phyloP scores from a whole-genome alignment of 768 basidiomycete species.

The Glaciozyma antarctica region DNA sequence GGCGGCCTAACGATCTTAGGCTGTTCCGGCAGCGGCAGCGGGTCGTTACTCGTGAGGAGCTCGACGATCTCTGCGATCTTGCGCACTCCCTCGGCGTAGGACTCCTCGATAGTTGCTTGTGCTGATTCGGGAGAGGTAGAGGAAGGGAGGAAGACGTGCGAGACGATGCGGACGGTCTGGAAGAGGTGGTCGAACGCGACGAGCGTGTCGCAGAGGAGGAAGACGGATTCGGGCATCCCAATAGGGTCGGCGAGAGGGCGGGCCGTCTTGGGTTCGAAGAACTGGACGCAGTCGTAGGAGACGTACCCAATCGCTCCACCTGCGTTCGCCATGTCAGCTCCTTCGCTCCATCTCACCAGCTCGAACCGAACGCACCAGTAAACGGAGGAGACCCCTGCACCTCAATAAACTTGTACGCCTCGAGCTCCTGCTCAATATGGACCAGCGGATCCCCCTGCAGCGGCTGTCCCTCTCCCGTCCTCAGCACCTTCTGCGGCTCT shows the following conservation, averaged over 20 bases:
- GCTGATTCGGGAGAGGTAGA: conserved; percentile 48
- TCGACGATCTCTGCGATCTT: conserved; percentile 25
- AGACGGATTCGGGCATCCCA: conserved; percentile 84
- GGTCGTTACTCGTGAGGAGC: conserved; percentile 13
- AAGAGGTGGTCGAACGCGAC: conserved; percentile 95
- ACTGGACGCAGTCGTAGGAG: conserved; percentile 87
- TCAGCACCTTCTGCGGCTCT: conserved; percentile 91
- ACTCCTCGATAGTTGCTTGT: conserved; percentile 2
- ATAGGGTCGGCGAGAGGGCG: conserved; percentile 66
- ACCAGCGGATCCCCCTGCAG: conserved; percentile 76
- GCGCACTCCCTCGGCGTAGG: conserved; percentile 18
- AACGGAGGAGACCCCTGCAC: conserved; percentile 78
- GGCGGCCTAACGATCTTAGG: conserved; percentile 39
- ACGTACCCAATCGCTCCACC: conserved; percentile 98
- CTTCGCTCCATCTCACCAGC: background rate
- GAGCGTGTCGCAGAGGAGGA: conserved; percentile 93
- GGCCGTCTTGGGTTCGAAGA: conserved; percentile 77
- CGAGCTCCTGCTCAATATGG: conserved; percentile 73
- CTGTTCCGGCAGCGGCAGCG: conserved; percentile 42
- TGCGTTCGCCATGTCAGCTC: conserved; percentile 18
- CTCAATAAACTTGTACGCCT: conserved; percentile 77
- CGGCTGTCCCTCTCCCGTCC: conserved; percentile 75
- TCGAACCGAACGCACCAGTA: conserved; percentile 45
- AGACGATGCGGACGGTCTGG: conserved; percentile 89
- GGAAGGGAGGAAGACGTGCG: conserved; percentile 79